Evolutionary conservation across 1,139 yeast species (phyloP).

Genomic region (Hemisphaericaspora subhashii): DNA sequence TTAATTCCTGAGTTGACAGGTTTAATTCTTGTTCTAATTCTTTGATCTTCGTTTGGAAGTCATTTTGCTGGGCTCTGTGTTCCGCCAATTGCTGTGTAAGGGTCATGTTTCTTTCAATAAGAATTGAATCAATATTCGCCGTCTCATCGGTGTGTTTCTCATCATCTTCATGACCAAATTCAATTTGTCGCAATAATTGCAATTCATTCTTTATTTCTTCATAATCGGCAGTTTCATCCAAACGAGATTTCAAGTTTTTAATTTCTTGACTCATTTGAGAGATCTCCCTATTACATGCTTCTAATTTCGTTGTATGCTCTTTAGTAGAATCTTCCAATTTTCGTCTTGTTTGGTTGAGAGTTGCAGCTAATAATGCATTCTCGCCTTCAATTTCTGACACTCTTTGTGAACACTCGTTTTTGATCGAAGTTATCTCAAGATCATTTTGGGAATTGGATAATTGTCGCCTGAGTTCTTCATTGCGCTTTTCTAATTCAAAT

Average conservation of each 20-base stretch:
- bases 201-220: slow-evolving; percentile 78
- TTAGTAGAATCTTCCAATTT: slow-evolving; percentile 29
- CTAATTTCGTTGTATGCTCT: slow-evolving; percentile 35
- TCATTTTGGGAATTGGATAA: slow-evolving; percentile 54
- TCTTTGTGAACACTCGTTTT: slow-evolving; percentile 39
- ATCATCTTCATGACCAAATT: slow-evolving; percentile 55
- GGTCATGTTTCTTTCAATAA: slow-evolving; percentile 59
- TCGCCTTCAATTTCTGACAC: slow-evolving; percentile 64
- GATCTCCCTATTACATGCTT: slow-evolving; percentile 46
- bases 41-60: slow-evolving; percentile 32
- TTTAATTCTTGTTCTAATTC: slow-evolving; percentile 42
- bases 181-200: slow-evolving; percentile 68
- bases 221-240: slow-evolving; percentile 58
- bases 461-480: slow-evolving; percentile 69
- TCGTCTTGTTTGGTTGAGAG: slow-evolving; percentile 53
- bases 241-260: slow-evolving; percentile 45
- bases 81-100: slow-evolving; percentile 61
- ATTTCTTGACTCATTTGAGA: slow-evolving; percentile 51
- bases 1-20: slow-evolving; percentile 34
- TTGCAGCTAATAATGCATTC: slow-evolving; percentile 63
- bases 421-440: slow-evolving; percentile 30
- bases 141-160: slow-evolving; percentile 18
- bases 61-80: slow-evolving; percentile 53
- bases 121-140: slow-evolving; percentile 40
- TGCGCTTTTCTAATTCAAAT: slow-evolving; percentile 72